Percentiles rank a stretch among this genome's conserved stretches.
Evolutionary conservation across 208 protist species (phyloP).

Genomic region (Porcisia hertigi): DNA sequence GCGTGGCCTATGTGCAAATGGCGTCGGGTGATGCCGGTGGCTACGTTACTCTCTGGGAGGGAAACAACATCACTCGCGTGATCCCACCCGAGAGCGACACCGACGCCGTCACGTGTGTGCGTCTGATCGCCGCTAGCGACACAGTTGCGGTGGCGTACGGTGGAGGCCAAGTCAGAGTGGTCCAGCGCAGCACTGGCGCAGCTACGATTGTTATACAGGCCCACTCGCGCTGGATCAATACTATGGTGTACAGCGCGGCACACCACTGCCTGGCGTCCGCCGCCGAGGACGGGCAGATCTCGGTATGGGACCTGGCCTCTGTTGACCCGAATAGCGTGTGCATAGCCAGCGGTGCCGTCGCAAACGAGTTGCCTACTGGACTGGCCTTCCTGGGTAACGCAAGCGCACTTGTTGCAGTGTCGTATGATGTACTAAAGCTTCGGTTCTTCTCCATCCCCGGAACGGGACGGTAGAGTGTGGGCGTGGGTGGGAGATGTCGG

Average conservation of each 20-base stretch:
- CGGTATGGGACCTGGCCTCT: slow-evolving; percentile 31
- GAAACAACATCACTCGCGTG: slow-evolving; percentile 12
- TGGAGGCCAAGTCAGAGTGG: slow-evolving; percentile 50
- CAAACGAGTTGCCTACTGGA: slow-evolving; percentile 31
- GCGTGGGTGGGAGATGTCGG: not conserved
- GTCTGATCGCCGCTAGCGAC: slow-evolving; percentile 18
- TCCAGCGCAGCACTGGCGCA: slow-evolving; percentile 31
- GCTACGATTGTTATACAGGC: slow-evolving; percentile 47
- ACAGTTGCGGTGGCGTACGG: slow-evolving; percentile 52
- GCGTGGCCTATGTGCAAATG: slow-evolving; percentile 13
- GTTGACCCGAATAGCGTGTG: slow-evolving; percentile 3
- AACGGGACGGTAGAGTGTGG: not conserved
- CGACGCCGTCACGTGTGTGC: slow-evolving; percentile 54
- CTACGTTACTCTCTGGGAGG: slow-evolving; percentile 48
- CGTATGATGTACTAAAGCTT: slow-evolving; percentile 25
- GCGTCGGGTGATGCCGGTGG: slow-evolving; percentile 48
- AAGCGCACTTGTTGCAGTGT: not conserved
- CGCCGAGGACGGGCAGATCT: slow-evolving; percentile 58
- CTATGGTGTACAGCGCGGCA: slow-evolving; percentile 29
- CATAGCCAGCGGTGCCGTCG: slow-evolving; percentile 11
- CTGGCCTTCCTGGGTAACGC: slow-evolving; percentile 16
- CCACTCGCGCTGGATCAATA: slow-evolving; percentile 69
- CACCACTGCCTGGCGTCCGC: slow-evolving; percentile 37
- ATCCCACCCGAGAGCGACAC: slow-evolving; percentile 22
- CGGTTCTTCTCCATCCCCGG: slow-evolving; percentile 2